Conservation (phyloP, 257 asterid species). For the Rehmannia glutinosa region DNA sequence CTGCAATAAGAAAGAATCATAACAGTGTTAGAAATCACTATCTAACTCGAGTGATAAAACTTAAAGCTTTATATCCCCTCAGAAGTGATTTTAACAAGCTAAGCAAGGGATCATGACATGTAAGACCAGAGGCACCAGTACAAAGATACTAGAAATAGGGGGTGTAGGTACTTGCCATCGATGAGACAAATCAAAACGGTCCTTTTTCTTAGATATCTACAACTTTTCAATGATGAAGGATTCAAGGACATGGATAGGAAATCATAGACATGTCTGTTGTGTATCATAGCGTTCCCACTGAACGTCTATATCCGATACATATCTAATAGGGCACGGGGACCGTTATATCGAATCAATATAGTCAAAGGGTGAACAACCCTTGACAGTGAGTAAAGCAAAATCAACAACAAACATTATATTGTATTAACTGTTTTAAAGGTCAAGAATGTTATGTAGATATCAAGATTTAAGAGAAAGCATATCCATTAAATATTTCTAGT, state of each 20-base stretch:
- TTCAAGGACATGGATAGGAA: neutral
- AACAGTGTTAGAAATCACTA: constrained; percentile 11
- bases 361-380: neutral
- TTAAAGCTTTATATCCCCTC: neutral
- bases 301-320: neutral
- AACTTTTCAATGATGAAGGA: no score
- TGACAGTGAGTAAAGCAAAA: neutral
- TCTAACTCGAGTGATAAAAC: neutral
- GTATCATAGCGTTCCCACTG: no score
- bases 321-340: neutral
- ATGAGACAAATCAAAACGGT: neutral
- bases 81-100: constrained; percentile 5
- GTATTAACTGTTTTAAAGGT: no score
- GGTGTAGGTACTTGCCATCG: neutral
- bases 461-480: constrained; percentile 1
- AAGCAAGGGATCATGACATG: neutral
- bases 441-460: neutral
- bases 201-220: neutral
- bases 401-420: neutral
- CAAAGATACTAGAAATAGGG: neutral
- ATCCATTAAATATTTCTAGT: neutral
- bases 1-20: constrained; percentile 36
- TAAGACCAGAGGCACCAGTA: neutral
- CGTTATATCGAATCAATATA: neutral
- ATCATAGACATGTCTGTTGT: neutral